These are phyloP conservation scores for Fusarium tuaranense DNA, from an alignment of 2,329 filamentous ascomycete species.

Conservation along the genomic window DNA sequence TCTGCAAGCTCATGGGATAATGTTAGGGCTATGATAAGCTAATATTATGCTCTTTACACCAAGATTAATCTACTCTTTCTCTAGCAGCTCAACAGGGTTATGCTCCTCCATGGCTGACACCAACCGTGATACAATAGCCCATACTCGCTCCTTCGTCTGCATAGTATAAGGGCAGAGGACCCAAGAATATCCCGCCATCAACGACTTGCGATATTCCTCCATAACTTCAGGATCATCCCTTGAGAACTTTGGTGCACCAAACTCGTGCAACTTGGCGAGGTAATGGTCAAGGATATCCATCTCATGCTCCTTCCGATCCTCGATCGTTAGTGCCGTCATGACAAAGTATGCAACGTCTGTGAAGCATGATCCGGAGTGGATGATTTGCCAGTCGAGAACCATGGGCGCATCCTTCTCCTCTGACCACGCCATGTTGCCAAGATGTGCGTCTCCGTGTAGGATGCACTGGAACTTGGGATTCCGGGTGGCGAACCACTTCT, in stretches of 20 bases:
- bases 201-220: background rate
- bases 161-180: conserved; percentile 12
- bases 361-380: background rate
- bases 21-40: background rate
- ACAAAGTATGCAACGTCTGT: background rate
- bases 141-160: conserved; percentile 14
- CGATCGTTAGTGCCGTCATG: background rate
- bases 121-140: conserved; percentile 9
- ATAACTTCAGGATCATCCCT: background rate
- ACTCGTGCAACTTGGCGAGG: conserved; percentile 7
- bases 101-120: conserved; percentile 24
- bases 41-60: background rate
- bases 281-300: conserved; percentile 17
- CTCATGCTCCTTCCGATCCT: conserved; percentile 13
- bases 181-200: background rate
- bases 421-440: background rate
- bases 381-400: conserved; percentile 1
- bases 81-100: conserved; percentile 1
- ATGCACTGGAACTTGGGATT: background rate
- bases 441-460: background rate
- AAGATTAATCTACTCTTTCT: background rate
- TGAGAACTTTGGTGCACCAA: background rate
- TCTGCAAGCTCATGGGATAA: background rate
- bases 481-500: background rate
- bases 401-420: background rate